Percentiles rank a stretch among this genome's conserved stretches.
These are phyloP conservation scores for Nakaseomyces glabratus DNA, from an alignment of 1,139 yeast genomes.

Conservation along the genomic window DNA sequence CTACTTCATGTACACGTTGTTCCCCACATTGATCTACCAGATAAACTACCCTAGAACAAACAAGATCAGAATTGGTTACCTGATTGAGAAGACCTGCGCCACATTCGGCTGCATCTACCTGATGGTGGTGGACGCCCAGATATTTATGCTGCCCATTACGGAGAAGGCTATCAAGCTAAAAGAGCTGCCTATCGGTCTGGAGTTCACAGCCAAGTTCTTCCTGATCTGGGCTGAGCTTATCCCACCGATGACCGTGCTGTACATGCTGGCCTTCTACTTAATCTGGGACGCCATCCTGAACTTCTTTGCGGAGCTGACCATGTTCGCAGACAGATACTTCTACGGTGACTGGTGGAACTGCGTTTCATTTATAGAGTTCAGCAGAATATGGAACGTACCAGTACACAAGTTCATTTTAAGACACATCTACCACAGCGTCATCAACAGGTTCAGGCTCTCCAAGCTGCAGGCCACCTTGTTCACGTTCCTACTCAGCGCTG, in stretches of 20 bases:
- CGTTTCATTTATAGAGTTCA: slow-evolving; percentile 80
- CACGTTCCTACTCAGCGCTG: slow-evolving; percentile 71
- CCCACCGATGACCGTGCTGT: slow-evolving; percentile 65
- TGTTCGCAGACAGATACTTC: slow-evolving; percentile 77
- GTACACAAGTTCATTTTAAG: slow-evolving; percentile 78
- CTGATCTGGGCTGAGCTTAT: slow-evolving; percentile 59
- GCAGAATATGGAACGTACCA: slow-evolving; percentile 85
- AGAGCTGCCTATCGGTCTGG: slow-evolving; percentile 37
- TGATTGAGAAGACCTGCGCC: slow-evolving; percentile 56
- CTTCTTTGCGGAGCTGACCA: slow-evolving; percentile 71
- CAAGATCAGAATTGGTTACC: slow-evolving; percentile 54
- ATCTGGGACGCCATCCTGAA: slow-evolving; percentile 92
- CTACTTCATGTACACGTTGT: slow-evolving; percentile 67
- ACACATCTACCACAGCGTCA: slow-evolving; percentile 83
- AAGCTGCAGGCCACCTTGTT: slow-evolving; percentile 58
- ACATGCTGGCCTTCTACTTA: slow-evolving; percentile 65
- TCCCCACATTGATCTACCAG: slow-evolving; percentile 72
- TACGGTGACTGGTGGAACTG: slow-evolving; percentile 96
- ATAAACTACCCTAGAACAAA: slow-evolving; percentile 66
- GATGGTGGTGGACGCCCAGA: slow-evolving; percentile 71
- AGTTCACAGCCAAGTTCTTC: slow-evolving; percentile 43
- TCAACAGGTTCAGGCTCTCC: slow-evolving; percentile 57
- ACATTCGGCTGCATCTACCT: slow-evolving; percentile 71
- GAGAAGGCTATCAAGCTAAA: slow-evolving; percentile 39
- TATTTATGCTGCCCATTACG: slow-evolving; percentile 62